Percentiles rank a stretch among this genome's conserved stretches.
Evolutionary conservation across 805 yeast species (phyloP).

Genomic region (Kodamaea hsintzibuensis): DNA sequence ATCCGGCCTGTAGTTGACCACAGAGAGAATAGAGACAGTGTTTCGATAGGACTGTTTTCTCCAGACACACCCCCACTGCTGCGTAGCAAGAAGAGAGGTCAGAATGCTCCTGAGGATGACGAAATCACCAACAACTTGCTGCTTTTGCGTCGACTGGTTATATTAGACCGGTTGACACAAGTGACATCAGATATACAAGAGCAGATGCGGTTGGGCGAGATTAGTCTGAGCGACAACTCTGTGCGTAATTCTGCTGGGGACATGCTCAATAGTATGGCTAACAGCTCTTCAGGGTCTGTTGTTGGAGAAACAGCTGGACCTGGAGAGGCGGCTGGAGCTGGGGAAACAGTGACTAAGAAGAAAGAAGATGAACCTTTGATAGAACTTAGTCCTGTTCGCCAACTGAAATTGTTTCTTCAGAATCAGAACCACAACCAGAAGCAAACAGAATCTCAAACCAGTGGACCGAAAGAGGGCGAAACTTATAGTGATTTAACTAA

Average conservation of each 20-base stretch:
- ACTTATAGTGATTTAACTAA: neutral
- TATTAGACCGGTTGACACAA: conserved; percentile 38
- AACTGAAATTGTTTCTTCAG: neutral
- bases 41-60: conserved; percentile 39
- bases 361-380: neutral
- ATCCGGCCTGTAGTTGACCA: neutral
- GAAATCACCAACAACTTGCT: conserved; percentile 13
- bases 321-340: neutral
- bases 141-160: conserved; percentile 34
- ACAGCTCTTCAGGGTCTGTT: neutral
- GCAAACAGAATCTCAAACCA: neutral
- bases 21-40: neutral
- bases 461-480: neutral
- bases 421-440: neutral
- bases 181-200: conserved; percentile 41
- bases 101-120: conserved; percentile 9
- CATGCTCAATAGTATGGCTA: neutral
- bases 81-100: conserved; percentile 9
- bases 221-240: conserved; percentile 15
- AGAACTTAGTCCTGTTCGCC: neutral
- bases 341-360: neutral
- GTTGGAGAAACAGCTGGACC: neutral
- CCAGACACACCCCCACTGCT: conserved; percentile 36
- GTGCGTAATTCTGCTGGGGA: neutral
- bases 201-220: conserved; percentile 19